Conservation (phyloP, 441 rosid species). For the Erodium chrysanthum region DNA sequence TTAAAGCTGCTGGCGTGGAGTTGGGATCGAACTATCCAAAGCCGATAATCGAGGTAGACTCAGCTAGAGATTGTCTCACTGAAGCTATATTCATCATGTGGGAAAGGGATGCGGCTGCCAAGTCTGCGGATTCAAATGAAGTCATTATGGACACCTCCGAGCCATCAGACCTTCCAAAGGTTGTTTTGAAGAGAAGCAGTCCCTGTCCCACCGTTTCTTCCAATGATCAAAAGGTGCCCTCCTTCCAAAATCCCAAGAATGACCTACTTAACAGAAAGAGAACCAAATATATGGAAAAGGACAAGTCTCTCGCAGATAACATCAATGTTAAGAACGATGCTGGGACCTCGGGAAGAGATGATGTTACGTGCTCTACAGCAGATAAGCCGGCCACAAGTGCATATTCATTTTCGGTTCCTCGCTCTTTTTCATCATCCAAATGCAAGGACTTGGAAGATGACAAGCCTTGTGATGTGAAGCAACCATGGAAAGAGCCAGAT, state of each 20-base stretch:
- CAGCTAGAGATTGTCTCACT: too few relatives aligned
- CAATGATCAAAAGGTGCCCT: slow-evolving; percentile 74
- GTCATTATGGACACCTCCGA: slow-evolving; percentile 73
- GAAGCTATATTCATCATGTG: slow-evolving; percentile 82
- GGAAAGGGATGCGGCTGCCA: slow-evolving; percentile 86
- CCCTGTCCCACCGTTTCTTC: slow-evolving; percentile 40
- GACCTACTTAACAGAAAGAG: slow-evolving; percentile 38
- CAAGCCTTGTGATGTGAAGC: slow-evolving; percentile 34
- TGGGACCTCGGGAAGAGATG: slow-evolving; percentile 30
- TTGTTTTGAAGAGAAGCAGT: slow-evolving; percentile 30
- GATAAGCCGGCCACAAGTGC: slow-evolving; percentile 35
- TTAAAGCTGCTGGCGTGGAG: too few relatives aligned
- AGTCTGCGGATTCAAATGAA: slow-evolving; percentile 80
- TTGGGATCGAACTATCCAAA: too few relatives aligned
- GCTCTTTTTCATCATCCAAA: slow-evolving; percentile 42
- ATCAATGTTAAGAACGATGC: slow-evolving; percentile 17
- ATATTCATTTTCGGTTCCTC: too few relatives aligned
- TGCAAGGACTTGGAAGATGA: slow-evolving; percentile 33
- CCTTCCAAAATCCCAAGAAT: slow-evolving; percentile 26
- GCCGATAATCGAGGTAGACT: too few relatives aligned
- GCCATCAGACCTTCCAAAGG: slow-evolving; percentile 27
- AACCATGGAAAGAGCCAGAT: slow-evolving; percentile 28
- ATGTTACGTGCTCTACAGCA: slow-evolving; percentile 55
- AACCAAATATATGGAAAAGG: slow-evolving; percentile 31
- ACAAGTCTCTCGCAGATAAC: slow-evolving; percentile 20